These are phyloP conservation scores for Xerophyta viscosa DNA, from an alignment of 106 monocot genomes.

Conservation along the genomic window DNA sequence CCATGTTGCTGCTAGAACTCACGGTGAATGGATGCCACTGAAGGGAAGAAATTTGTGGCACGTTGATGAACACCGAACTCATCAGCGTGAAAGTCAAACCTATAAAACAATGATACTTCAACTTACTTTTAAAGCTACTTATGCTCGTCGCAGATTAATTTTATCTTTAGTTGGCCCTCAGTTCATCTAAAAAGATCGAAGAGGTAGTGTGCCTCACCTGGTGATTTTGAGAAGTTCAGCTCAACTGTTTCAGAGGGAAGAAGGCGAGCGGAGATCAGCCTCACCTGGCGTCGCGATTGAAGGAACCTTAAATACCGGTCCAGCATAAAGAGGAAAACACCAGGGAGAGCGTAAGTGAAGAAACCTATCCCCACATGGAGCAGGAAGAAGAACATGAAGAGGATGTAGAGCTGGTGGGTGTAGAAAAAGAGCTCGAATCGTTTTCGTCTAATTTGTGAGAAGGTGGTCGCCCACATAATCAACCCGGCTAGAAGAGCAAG, in stretches of 20 bases:
- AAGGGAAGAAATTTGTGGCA: slow-evolving; percentile 43
- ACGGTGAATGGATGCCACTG: slow-evolving; percentile 87
- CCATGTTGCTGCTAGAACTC: slow-evolving; percentile 47
- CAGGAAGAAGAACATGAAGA: slow-evolving; percentile 66
- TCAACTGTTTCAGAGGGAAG: slow-evolving; percentile 60
- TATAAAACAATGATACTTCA: no score
- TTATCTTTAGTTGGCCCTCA: no score
- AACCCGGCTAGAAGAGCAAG: slow-evolving; percentile 45
- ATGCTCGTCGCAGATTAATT: no score
- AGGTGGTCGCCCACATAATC: slow-evolving; percentile 52
- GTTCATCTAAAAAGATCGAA: no score
- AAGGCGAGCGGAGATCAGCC: slow-evolving; percentile 69
- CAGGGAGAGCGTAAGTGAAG: slow-evolving; percentile 50
- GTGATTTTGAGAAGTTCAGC: slow-evolving; percentile 75
- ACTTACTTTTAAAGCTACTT: no score
- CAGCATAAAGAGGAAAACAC: slow-evolving; percentile 72
- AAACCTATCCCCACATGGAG: slow-evolving; percentile 49
- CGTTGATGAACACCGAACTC: slow-evolving; percentile 59
- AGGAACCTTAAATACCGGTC: slow-evolving; percentile 75
- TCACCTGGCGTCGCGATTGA: slow-evolving; percentile 43
- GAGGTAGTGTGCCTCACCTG: slow-evolving; percentile 16
- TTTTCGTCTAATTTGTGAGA: slow-evolving; percentile 63
- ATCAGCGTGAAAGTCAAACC: slow-evolving; percentile 28
- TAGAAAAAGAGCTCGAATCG: slow-evolving; percentile 87
- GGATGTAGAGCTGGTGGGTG: slow-evolving; percentile 65